Evolutionary conservation across 1,284 basidiomycete genomes (phyloP).

Genomic region (Volvariella surrecta): DNA sequence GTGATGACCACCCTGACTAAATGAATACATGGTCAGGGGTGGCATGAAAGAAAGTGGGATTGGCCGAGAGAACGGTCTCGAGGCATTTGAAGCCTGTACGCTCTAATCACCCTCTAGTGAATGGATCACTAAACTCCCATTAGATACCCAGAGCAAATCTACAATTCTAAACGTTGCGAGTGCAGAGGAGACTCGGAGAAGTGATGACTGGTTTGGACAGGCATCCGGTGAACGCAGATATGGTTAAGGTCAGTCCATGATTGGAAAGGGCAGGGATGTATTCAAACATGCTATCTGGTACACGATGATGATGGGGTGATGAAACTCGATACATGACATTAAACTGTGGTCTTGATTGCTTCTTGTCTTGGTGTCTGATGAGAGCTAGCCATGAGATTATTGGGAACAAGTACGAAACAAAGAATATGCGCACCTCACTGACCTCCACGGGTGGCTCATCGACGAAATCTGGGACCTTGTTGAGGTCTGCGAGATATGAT

Average conservation of each 20-base stretch:
- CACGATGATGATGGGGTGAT: too few species aligned
- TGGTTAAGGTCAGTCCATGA: conserved; percentile 43
- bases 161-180: conserved; percentile 63
- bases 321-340: too few species aligned
- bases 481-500: conserved; percentile 79
- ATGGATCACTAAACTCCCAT: conserved; percentile 7
- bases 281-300: too few species aligned
- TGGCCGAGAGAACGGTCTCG: conserved; percentile 74
- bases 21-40: conserved; percentile 40
- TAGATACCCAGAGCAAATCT: conserved; percentile 78
- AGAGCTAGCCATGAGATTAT: not conserved
- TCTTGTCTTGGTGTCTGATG: conserved; percentile 34
- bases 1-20: conserved; percentile 4
- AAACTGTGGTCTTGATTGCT: conserved; percentile 47
- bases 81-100: conserved; percentile 71
- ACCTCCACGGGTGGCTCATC: conserved; percentile 76
- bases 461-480: conserved; percentile 83
- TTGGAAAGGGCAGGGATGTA: too few species aligned
- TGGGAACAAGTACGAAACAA: not conserved
- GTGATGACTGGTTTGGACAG: conserved; percentile 76
- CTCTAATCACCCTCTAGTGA: conserved; percentile 10
- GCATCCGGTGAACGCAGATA: conserved; percentile 41
- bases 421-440: conserved; percentile 35
- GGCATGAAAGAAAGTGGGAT: conserved; percentile 82
- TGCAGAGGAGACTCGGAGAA: conserved; percentile 42